Base-by-base conservation (phyloP, 2,329 filamentous ascomycete genomes). In the Sarocladiaceae sp. region DNA sequence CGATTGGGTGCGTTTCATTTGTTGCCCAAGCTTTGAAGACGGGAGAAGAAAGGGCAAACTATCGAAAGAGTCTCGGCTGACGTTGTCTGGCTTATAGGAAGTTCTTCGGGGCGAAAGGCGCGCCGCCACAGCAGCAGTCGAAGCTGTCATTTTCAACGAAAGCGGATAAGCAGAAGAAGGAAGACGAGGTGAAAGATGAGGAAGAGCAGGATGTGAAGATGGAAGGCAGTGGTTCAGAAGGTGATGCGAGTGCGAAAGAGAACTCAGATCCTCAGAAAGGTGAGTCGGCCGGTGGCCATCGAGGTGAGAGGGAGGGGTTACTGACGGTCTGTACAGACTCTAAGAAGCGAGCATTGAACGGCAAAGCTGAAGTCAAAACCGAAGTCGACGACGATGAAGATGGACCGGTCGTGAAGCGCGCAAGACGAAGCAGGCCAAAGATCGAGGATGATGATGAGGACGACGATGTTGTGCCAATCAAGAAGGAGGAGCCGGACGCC, bases 141-240 rank as follows among this genome's bases (percentile, higher is more conserved):
- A 94, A 85, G 59, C 73, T 96, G 35, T 79, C 87, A 0, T 96
- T 96, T 63, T 83, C 84, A 31, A 84, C 82, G 47, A 83, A 82
- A 63, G 64, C 68, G 49, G 70, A 68, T 54, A 48, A 57, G 22
- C 63, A 66, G 20, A 26, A 44, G 40, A n/a, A 37, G 35, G 8
- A 37, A 6, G 35, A 37, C 12, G 56, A 64, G 11, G 64, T 66
- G 17, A 62, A 60, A 50, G 59, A n/a, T n/a, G n/a, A 69, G 44
- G 61, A 65, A 23, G 60, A 62, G 4, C 63, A 63, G 8, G 59
- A 58, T 47, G 52, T 50, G 18, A 61, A 62, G 20, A 55, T 57
- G 56, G 63, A 56, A 20, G 28, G 25, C 4, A 47, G 42, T 25
- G 42, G 50, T n/a, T 48, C 44, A 26, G 44, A 48, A 11, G 44